phyloP scores from a whole-genome alignment of 169 alveolate genomes.

The Plasmodium fragile region DNA sequence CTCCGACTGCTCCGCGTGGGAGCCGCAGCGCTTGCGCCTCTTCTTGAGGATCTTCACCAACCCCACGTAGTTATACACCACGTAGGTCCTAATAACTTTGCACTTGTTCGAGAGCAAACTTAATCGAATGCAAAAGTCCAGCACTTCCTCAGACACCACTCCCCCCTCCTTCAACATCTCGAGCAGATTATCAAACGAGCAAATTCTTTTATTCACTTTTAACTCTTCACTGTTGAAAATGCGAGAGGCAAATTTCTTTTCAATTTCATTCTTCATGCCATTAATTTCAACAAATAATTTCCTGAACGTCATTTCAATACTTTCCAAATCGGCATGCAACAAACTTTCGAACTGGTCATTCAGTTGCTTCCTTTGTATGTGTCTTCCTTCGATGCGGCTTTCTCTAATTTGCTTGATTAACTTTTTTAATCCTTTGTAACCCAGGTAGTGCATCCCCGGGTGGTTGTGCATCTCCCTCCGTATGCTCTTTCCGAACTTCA shows the following conservation, averaged over 20 bases:
- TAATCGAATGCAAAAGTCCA: conserved; percentile 47
- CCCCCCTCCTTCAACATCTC: conserved; percentile 37
- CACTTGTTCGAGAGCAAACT: conserved; percentile 51
- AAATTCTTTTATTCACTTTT: conserved; percentile 3
- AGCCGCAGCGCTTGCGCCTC: conserved; percentile 6
- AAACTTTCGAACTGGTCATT: conserved; percentile 19
- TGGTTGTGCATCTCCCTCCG: conserved; percentile 50
- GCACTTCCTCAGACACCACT: conserved; percentile 31
- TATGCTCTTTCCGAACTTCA: conserved; percentile 70
- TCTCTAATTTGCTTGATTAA: conserved; percentile 19
- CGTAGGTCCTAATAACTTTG: conserved; percentile 31
- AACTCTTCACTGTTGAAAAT: conserved; percentile 20
- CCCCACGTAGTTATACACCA: conserved; percentile 34
- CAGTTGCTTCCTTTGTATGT: neutral
- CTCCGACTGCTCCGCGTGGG: neutral
- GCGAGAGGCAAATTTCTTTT: neutral
- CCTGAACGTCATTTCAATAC: conserved; percentile 23
- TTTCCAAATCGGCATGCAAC: conserved; percentile 12
- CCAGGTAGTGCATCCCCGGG: conserved; percentile 37
- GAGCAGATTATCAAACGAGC: conserved; percentile 33
- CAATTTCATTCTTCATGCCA: conserved; percentile 39
- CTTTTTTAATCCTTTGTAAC: conserved; percentile 25
- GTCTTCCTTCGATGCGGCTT: neutral
- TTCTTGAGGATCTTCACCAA: conserved; percentile 42
- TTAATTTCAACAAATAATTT: conserved; percentile 21